Base-by-base conservation (phyloP, 768 basidiomycete genomes). In the Suillus paluster region DNA sequence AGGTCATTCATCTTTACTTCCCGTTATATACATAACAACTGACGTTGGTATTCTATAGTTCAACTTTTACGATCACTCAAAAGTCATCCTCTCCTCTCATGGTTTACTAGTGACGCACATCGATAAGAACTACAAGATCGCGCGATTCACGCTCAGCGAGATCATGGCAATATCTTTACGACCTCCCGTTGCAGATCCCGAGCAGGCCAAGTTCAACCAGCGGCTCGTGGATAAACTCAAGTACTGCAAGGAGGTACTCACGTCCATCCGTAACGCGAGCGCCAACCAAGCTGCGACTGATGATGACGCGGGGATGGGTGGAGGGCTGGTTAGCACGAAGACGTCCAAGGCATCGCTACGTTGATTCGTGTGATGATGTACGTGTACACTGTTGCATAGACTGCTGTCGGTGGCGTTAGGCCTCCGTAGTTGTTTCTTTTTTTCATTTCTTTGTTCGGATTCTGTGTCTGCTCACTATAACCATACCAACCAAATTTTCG, bases 21-120 rank as follows among this genome's bases (percentile, higher is more conserved):
- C 50, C 17, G 45, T 25, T 60, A 17, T 48, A 21, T 54, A 55
- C 34, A 21, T 44, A 10, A 21, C 33, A 38, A 41, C 57, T 58
- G n/a, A 52, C 38, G 6, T 7, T 56, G 25, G 55, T 50, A 17
- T 34, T 15, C 5, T 38, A 3, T 72, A 99, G 97, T 98, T 98
- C 84, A 99, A 99, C 81, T 99, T 98, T 75, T 94, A 93, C 75
- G 97, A 99, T 77, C 97, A 99, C 79, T 90, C 92, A 45, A 99
- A 99, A 75, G 79, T 99, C 63, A 88, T 99, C 61, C 80, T 99
- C 56, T 94, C 94, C 19, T 86, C 88, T 1, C 81, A 88, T 30
- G 96, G 93, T 3, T 80, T 89, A 14, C 75, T 88, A 15, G 82
- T 99, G 54, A 94, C 95, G 4, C 89, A 96, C 75, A 96, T 98